These are phyloP conservation scores for Ceratopteris richardii DNA, from an alignment of 75 land plant species.

Conservation along the genomic window DNA sequence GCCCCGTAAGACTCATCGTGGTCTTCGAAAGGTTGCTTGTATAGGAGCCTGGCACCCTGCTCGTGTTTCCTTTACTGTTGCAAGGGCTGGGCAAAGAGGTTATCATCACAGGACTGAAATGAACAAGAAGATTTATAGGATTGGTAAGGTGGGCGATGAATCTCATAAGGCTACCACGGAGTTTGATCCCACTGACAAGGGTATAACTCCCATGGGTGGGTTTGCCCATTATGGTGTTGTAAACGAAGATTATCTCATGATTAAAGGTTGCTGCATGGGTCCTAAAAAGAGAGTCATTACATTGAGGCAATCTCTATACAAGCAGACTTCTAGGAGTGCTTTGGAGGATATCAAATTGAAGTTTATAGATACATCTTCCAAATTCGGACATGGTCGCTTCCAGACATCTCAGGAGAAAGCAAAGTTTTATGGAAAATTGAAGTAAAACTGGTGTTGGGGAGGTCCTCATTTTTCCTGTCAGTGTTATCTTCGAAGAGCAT, in stretches of 20 bases:
- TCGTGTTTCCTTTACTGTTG: slow-evolving; percentile 82
- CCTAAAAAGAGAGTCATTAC: slow-evolving; percentile 73
- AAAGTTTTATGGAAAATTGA: slow-evolving; percentile 58
- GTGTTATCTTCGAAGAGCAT: no score
- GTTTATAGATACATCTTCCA: slow-evolving; percentile 67
- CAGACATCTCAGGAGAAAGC: slow-evolving; percentile 67
- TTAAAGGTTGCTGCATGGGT: slow-evolving; percentile 75
- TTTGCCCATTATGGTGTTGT: slow-evolving; percentile 79
- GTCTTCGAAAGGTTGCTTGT: slow-evolving; percentile 84
- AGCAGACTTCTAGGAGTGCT: slow-evolving; percentile 51
- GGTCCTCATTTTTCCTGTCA: no score
- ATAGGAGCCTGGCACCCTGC: slow-evolving; percentile 97
- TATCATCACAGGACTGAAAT: slow-evolving; percentile 84
- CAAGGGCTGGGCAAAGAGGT: slow-evolving; percentile 87
- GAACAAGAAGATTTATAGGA: slow-evolving; percentile 84
- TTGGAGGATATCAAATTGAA: slow-evolving; percentile 66
- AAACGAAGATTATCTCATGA: slow-evolving; percentile 59
- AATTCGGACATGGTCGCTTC: slow-evolving; percentile 71
- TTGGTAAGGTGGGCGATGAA: slow-evolving; percentile 61
- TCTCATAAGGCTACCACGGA: slow-evolving; percentile 62
- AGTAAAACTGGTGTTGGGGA: slow-evolving; percentile 18
- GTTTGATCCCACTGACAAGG: slow-evolving; percentile 78
- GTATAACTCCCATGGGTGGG: slow-evolving; percentile 79
- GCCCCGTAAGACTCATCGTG: slow-evolving; percentile 71
- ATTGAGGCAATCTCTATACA: slow-evolving; percentile 42